Base-by-base conservation (phyloP, 2,329 filamentous ascomycete genomes). In the Pseudogymnoascus sp. region DNA sequence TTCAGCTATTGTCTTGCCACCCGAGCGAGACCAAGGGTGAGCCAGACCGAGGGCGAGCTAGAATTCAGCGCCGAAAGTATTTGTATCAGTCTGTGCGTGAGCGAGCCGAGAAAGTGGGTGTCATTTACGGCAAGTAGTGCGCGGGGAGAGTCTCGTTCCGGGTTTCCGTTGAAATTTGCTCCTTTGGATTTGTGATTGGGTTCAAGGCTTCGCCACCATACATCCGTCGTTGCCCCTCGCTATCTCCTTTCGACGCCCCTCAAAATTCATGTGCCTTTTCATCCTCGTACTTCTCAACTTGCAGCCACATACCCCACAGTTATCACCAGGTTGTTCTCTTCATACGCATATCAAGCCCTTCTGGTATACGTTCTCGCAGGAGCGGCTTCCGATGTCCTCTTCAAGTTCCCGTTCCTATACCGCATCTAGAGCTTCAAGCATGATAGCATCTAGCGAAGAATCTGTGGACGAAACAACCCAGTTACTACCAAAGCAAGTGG, bases 391-490 rank as follows among this genome's bases (percentile, higher is more conserved):
- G 43, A 38, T 55, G 55, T 63, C 37, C 26, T 39, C 61, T 6
- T 31, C 60, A n/a, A 12, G 16, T 37, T 61, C 60, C 37, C n/a
- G 11, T 10, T 19, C 55, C 52, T 58, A 11, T 59, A 21, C 61
- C 61, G n/a, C 10, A 10, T 37, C 33, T 37, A 4, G 33, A 37
- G 33, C n/a, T 1, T 55, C 49, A 33, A 55, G n/a, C 49, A 55
- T 33, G 23, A 31, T 4, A 35, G 19, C n/a, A 41, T 63, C 37
- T 63, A 29, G 59, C 49, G 64, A 45, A 59, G 64, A 64, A 61
- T 29, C 62, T 38, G 12, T 38, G n/a, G 45, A 65, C 43, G 65
- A 66, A 62, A 63, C 62, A 37, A 66, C 65, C 19, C 61, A 19
- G 21, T 62, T 66, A 61, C 41, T 66, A 31, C 61, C 55, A 58